Percentiles rank a stretch among this genome's conserved stretches.
phyloP scores from a whole-genome alignment of 2,329 filamentous ascomycete genomes.

The Penicillium paneum region DNA sequence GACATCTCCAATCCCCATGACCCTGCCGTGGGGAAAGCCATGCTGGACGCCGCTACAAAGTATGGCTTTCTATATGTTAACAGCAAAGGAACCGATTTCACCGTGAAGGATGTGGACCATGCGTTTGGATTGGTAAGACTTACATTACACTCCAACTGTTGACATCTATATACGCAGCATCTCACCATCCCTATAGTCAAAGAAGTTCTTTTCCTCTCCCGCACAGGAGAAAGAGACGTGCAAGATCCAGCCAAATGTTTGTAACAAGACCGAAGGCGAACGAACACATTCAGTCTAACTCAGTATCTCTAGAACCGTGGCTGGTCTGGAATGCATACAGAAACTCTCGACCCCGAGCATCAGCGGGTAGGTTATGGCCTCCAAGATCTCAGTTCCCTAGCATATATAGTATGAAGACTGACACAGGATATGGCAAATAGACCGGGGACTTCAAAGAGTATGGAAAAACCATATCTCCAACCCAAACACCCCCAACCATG shows the following conservation, averaged over 20 bases:
- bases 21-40: conserved; percentile 58
- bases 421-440: conserved; percentile 41
- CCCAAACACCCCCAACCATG: background rate
- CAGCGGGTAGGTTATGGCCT: conserved; percentile 60
- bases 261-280: conserved; percentile 7
- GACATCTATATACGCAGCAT: background rate
- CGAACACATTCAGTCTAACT: background rate
- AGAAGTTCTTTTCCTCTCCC: conserved; percentile 68
- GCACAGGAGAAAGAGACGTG: conserved; percentile 69
- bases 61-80: conserved; percentile 90
- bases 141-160: background rate
- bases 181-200: conserved; percentile 53
- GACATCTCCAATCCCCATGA: conserved; percentile 67
- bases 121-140: conserved; percentile 69
- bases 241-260: conserved; percentile 64
- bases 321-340: conserved; percentile 83
- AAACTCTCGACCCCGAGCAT: conserved; percentile 79
- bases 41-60: conserved; percentile 75
- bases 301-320: conserved; percentile 65
- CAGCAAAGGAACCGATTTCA: conserved; percentile 68
- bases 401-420: conserved; percentile 3
- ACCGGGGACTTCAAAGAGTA: conserved; percentile 87
- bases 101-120: conserved; percentile 61
- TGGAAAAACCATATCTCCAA: conserved; percentile 17
- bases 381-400: background rate